A percentile compares a stretch with the other conserved stretches of the same genome.
Evolutionary conservation across 2,329 filamentous ascomycete species (phyloP).

Genomic region (Arthroderma sp.): DNA sequence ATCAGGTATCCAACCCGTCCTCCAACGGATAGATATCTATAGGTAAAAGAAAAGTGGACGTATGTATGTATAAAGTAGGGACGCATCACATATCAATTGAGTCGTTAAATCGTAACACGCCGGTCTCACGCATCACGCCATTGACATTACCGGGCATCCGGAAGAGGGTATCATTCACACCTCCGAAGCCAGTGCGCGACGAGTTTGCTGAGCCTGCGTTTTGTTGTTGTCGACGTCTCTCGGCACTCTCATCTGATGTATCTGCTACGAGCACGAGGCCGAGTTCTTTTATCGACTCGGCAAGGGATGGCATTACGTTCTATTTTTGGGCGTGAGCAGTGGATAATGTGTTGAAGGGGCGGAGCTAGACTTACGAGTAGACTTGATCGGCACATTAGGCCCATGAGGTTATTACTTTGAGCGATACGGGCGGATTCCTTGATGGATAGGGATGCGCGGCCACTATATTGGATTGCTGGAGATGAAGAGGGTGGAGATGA

Average conservation of each 20-base stretch:
- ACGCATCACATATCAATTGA: slow-evolving; percentile 57
- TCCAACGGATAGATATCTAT: slow-evolving; percentile 1
- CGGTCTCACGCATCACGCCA: slow-evolving; percentile 71
- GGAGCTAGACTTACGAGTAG: slow-evolving; percentile 56
- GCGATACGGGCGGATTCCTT: slow-evolving; percentile 92
- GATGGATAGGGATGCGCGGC: slow-evolving; percentile 66
- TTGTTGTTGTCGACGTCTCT: slow-evolving; percentile 19
- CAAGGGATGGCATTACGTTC: slow-evolving; percentile 85
- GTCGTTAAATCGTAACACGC: slow-evolving; percentile 85
- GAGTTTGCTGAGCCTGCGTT: slow-evolving; percentile 13
- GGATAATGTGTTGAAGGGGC: slow-evolving; percentile 11
- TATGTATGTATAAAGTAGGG: background rate
- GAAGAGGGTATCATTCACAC: slow-evolving; percentile 30
- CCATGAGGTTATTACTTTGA: slow-evolving; percentile 97
- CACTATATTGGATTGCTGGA: slow-evolving; percentile 46
- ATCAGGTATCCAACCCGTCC: background rate
- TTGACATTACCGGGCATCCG: slow-evolving; percentile 71
- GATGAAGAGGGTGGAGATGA: slow-evolving; percentile 19
- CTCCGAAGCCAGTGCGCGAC: slow-evolving; percentile 16
- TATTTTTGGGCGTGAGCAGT: slow-evolving; percentile 26
- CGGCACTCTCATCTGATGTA: slow-evolving; percentile 49
- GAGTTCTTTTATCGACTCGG: slow-evolving; percentile 87
- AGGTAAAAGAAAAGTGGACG: background rate
- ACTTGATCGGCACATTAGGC: slow-evolving; percentile 76
- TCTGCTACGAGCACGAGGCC: slow-evolving; percentile 87